Conservation (phyloP, 2,329 filamentous ascomycete genomes). For the Pseudopyrenochaeta lycopersici region DNA sequence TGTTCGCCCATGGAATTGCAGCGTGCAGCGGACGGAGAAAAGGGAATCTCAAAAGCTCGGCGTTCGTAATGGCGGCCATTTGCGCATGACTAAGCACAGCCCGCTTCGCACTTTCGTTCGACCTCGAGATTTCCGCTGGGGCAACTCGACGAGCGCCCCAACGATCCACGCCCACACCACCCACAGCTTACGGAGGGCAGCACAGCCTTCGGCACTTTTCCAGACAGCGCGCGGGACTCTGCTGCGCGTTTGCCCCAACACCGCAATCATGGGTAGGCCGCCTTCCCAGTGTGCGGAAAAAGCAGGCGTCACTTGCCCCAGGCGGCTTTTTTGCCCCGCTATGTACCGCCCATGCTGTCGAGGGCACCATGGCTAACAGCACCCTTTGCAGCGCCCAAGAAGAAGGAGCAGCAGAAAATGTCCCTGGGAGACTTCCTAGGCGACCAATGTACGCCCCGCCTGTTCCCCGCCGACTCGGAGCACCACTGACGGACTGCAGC, state of each 20-base stretch:
- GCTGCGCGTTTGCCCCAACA: conserved; percentile 48
- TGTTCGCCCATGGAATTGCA: conserved; percentile 30
- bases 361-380: conserved; percentile 54
- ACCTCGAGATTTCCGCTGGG: conserved; percentile 33
- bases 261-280: conserved; percentile 68
- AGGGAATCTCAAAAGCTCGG: conserved; percentile 2
- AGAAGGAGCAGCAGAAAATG: conserved; percentile 96
- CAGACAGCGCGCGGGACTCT: conserved; percentile 47
- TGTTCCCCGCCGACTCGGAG: conserved; percentile 21
- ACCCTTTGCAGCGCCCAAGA: conserved; percentile 77
- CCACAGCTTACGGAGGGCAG: conserved; percentile 34
- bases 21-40: no score
- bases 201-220: conserved; percentile 35
- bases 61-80: conserved; percentile 14
- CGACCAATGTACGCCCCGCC: conserved; percentile 76
- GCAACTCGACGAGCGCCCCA: conserved; percentile 27
- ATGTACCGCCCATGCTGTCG: conserved; percentile 19
- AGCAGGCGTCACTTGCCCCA: conserved; percentile 26
- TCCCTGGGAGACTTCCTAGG: conserved; percentile 94
- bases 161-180: conserved; percentile 33
- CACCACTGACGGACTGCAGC: conserved; percentile 60
- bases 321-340: conserved; percentile 38
- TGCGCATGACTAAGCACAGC: conserved; percentile 24
- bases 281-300: conserved; percentile 33
- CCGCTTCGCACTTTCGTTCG: conserved; percentile 32